phyloP scores from a whole-genome alignment of 768 basidiomycete genomes.

The Pulveroboletus ravenelii region DNA sequence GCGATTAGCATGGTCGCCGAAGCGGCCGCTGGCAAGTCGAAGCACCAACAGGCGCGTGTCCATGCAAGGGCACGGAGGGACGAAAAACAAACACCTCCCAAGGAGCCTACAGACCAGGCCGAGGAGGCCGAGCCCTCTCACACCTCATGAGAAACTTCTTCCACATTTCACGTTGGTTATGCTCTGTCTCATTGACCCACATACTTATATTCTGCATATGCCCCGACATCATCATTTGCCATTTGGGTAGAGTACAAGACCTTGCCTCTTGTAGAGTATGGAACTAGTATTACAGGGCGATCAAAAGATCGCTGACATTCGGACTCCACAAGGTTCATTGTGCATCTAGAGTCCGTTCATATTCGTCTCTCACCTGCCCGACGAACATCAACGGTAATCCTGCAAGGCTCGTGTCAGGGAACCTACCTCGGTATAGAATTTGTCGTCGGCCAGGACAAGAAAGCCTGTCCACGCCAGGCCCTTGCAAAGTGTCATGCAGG shows the following conservation, averaged over 20 bases:
- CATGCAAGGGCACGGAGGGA: conserved; percentile 27
- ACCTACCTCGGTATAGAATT: conserved; percentile 52
- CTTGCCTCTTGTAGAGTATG: conserved; percentile 9
- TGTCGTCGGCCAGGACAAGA: conserved; percentile 51
- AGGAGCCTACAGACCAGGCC: conserved; percentile 27
- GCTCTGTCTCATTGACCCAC: conserved; percentile 14
- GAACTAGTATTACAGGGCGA: conserved; percentile 14
- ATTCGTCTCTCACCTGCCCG: conserved; percentile 24
- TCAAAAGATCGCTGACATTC: background rate
- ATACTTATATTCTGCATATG: conserved; percentile 13
- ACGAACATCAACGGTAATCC: background rate
- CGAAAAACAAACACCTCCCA: conserved; percentile 38
- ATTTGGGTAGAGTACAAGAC: conserved; percentile 14
- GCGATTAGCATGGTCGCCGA: conserved; percentile 74
- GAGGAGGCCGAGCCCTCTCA: conserved; percentile 15
- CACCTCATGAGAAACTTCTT: conserved; percentile 11
- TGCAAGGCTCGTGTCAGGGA: background rate
- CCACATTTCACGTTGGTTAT: conserved; percentile 18
- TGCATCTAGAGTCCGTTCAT: conserved; percentile 14
- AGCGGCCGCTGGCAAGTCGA: conserved; percentile 70
- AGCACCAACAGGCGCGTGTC: conserved; percentile 40
- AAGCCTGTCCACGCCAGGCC: conserved; percentile 60
- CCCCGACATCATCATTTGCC: conserved; percentile 8
- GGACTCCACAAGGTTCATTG: background rate
- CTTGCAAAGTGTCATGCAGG: conserved; percentile 53